Percentiles rank a stretch among this genome's conserved stretches.
Conservation (phyloP, 2,329 filamentous ascomycete genomes). For the Pezicula carpinea region DNA sequence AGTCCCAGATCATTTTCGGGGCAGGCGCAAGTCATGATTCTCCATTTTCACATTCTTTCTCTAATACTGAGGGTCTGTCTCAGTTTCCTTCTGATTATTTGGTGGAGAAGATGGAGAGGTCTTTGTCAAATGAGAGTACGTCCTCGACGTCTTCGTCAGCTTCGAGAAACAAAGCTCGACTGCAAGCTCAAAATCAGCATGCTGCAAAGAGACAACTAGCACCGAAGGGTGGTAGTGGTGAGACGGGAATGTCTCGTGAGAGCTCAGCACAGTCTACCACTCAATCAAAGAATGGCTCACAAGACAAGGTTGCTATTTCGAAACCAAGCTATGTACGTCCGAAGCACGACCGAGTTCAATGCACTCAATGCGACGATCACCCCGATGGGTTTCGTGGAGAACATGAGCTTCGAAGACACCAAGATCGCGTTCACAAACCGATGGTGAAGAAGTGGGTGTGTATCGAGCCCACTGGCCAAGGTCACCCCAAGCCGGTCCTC, state of each 20-base stretch:
- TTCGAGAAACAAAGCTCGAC: conserved; percentile 26
- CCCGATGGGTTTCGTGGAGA: conserved; percentile 87
- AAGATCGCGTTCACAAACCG: conserved; percentile 59
- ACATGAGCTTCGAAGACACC: conserved; percentile 74
- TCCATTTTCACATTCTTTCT: conserved; percentile 24
- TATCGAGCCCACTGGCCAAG: conserved; percentile 45
- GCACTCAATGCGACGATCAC: conserved; percentile 73
- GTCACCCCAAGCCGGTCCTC: conserved; percentile 47
- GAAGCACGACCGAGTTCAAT: conserved; percentile 37
- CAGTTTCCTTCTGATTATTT: conserved; percentile 19
- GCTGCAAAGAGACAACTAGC: conserved; percentile 24
- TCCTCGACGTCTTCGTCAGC: conserved; percentile 23
- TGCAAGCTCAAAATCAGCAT: conserved; percentile 24
- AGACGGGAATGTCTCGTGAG: conserved; percentile 22
- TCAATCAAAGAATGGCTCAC: conserved; percentile 26
- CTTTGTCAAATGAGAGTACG: conserved; percentile 28
- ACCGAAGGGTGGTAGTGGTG: conserved; percentile 26
- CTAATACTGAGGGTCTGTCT: conserved; percentile 13
- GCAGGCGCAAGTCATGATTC: conserved; percentile 28
- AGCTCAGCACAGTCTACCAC: conserved; percentile 25
- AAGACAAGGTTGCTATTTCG: conserved; percentile 28
- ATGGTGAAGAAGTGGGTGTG: conserved; percentile 54
- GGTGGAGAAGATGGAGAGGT: conserved; percentile 29
- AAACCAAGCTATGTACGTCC: conserved; percentile 30
- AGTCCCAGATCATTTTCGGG: conserved; percentile 26